Percentiles rank a stretch among this genome's conserved stretches.
Evolutionary conservation across 176 grass and related monocot species (phyloP).

Genomic region (Aegilops longissima): DNA sequence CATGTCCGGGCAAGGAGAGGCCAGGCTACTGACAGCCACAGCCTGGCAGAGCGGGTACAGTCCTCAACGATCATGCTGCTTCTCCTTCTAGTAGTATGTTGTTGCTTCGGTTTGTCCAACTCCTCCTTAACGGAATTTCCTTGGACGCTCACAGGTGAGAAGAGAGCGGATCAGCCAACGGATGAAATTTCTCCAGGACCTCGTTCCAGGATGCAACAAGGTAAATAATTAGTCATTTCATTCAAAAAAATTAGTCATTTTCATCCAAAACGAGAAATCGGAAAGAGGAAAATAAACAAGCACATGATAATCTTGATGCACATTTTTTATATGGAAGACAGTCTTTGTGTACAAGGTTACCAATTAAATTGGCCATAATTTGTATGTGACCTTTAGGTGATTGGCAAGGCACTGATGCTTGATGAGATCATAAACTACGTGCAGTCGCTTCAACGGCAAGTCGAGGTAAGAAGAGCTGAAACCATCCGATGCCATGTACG

Average conservation of each 20-base stretch:
- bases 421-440: conserved; percentile 97
- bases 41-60: conserved; percentile 91
- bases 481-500: not conserved
- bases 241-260: not conserved
- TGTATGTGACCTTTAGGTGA: conserved; percentile 51
- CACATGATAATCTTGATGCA: not conserved
- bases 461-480: conserved; percentile 56
- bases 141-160: conserved; percentile 56
- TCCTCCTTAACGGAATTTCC: not conserved
- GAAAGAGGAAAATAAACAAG: not conserved
- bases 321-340: not conserved
- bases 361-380: conserved; percentile 12
- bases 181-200: conserved; percentile 88
- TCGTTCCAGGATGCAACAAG: conserved; percentile 95
- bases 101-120: not conserved
- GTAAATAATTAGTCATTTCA: conserved; percentile 9
- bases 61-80: not conserved
- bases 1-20: conserved; percentile 97
- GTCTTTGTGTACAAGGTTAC: not conserved
- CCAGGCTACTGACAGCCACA: conserved; percentile 91
- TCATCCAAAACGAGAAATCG: not conserved
- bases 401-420: conserved; percentile 92
- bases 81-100: no score
- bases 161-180: conserved; percentile 90
- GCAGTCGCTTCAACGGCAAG: conserved; percentile 82